Evolutionary conservation across 768 basidiomycete species (phyloP), one percentile per base, ranked within the genome.

Genomic region (Russula dissimulans): DNA sequence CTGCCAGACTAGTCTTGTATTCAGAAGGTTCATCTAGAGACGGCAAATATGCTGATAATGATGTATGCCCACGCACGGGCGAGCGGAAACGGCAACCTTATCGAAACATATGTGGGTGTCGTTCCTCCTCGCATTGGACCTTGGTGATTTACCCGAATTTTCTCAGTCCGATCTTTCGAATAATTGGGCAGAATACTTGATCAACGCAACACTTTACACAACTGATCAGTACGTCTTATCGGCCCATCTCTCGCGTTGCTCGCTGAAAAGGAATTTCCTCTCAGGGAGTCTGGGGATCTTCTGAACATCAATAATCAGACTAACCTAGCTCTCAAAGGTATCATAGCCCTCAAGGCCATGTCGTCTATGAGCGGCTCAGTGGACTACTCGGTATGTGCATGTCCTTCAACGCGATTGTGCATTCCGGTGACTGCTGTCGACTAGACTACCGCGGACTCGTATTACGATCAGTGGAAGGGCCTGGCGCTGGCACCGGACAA

Each of bases 31-130:
- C 10, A 15, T 43, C 32, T 15, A 65, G 64, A 59, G 62, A 51
- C 64, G 11, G 56, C 61, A 14, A 63, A 63, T 41, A 65, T 65
- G 61, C 38, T 65, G 42, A 59, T 65, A 34, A 65, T 65, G 64
- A 57, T 46, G 9, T 65, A 56, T 48, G 64, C 57, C 18, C 38
- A 59, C 22, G 42, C 46, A 18, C 53, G 38, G 18, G 12, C 43
- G n/a, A 63, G 49, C 11, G 51, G 59, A 4, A 15, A 63, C 4
- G 26, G 17, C 22, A 38, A 54, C 14, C 49, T 50, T n/a, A 50
- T 61, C 5, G 4, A 45, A 8, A 34, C 18, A 5, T 56, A 63
- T 47, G 62, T 56, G 7, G 5, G 58, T 43, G 6, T 17, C 15
- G 10, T 31, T 34, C n/a, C 1, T 14, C 15, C 5, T 10, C 31